Evolutionary conservation across 345 rosid genomes (phyloP).

Genomic region (Psidium friedrichsthalianum): DNA sequence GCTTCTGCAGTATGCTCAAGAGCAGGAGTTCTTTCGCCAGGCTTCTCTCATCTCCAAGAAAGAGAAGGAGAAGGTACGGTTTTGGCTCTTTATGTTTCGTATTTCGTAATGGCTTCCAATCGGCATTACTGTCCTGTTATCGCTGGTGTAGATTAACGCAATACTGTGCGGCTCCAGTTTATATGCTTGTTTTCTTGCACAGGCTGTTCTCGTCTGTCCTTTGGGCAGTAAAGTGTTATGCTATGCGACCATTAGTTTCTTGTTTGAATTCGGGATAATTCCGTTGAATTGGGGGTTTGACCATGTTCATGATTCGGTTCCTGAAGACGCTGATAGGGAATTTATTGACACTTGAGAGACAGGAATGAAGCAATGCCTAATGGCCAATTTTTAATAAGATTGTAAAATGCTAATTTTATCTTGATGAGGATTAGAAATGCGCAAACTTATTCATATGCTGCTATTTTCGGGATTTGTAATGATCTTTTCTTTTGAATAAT

Average conservation of each 20-base stretch:
- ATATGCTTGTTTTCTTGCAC: not conserved
- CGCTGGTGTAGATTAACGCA: not conserved
- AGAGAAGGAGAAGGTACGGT: conserved; percentile 80
- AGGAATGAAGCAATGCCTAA: not conserved
- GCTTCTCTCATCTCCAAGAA: conserved; percentile 84
- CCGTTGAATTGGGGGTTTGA: not conserved
- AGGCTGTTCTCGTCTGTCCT: not conserved
- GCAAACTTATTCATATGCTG: not conserved
- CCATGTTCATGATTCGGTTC: not conserved
- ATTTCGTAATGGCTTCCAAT: not conserved
- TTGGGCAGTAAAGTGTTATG: not conserved
- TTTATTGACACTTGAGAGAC: not conserved
- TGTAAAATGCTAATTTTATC: not conserved
- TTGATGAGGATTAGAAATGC: not conserved
- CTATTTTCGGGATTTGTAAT: not conserved
- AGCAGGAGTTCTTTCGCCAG: conserved; percentile 96
- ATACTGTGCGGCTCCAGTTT: not conserved
- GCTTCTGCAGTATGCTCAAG: conserved; percentile 68
- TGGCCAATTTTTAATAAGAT: not conserved
- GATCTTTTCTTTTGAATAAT: not conserved
- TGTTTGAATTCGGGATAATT: not conserved
- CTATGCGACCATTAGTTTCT: not conserved
- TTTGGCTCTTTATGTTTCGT: not conserved
- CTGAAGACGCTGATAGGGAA: not conserved
- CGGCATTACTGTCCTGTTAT: not conserved